phyloP scores from a whole-genome alignment of 129 eudicot genomes.

The Flaveria trinervia region DNA sequence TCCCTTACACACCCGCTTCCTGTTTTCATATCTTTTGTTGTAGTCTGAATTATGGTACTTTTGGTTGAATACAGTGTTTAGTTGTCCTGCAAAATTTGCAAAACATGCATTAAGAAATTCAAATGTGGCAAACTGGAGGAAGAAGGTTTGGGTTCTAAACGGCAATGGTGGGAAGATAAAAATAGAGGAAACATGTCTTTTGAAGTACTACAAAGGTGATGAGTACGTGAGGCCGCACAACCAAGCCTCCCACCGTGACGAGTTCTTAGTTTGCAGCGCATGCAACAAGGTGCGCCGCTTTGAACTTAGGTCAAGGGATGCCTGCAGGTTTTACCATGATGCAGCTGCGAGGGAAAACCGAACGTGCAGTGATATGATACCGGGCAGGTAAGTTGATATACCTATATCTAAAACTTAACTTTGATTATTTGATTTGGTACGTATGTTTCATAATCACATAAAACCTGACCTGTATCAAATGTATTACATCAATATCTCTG shows the following conservation, averaged over 20 bases:
- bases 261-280: slow-evolving; percentile 20
- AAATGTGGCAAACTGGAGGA: slow-evolving; percentile 33
- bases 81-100: slow-evolving; percentile 32
- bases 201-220: slow-evolving; percentile 21
- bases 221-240: slow-evolving; percentile 19
- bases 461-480: no score
- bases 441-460: not conserved
- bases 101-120: slow-evolving; percentile 27
- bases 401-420: not conserved
- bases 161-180: slow-evolving; percentile 1
- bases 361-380: slow-evolving; percentile 32
- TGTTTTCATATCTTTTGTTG: not conserved
- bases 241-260: slow-evolving; percentile 29
- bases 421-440: not conserved
- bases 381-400: slow-evolving; percentile 21
- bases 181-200: slow-evolving; percentile 22
- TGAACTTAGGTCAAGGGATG: slow-evolving; percentile 16
- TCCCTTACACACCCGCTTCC: not conserved
- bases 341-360: slow-evolving; percentile 20
- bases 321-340: slow-evolving; percentile 22
- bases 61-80: not conserved
- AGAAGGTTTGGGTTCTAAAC: slow-evolving; percentile 28
- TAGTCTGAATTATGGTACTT: not conserved
- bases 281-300: slow-evolving; percentile 35
- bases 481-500: no score